These are phyloP conservation scores for Huntiella decipiens DNA, from an alignment of 2,329 filamentous ascomycete genomes.

Conservation along the genomic window DNA sequence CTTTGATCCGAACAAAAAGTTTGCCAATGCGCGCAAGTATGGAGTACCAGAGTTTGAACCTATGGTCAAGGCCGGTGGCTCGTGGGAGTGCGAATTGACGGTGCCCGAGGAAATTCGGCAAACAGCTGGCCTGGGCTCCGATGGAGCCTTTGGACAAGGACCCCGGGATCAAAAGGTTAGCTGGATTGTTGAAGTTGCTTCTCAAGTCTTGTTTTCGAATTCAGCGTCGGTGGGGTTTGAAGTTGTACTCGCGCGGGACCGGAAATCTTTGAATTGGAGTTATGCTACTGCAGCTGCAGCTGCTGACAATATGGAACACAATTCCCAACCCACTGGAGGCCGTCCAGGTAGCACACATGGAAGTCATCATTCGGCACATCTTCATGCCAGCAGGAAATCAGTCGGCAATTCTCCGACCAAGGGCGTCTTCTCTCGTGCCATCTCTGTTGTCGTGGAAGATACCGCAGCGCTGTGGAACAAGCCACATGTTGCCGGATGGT, in stretches of 20 bases:
- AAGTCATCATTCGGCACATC: constrained; percentile 40
- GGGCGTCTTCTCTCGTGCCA: constrained; percentile 69
- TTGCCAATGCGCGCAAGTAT: constrained; percentile 47
- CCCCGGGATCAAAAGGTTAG: constrained; percentile 39
- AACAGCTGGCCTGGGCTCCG: constrained; percentile 31
- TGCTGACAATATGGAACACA: constrained; percentile 16
- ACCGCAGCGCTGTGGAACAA: constrained; percentile 83
- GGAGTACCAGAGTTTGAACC: constrained; percentile 85
- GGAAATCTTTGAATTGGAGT: constrained; percentile 56
- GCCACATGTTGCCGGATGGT: constrained; percentile 56
- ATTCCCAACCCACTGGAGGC: background rate
- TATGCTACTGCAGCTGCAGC: constrained; percentile 23
- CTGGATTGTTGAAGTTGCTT: constrained; percentile 83
- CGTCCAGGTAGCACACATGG: constrained; percentile 14
- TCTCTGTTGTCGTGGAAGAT: constrained; percentile 66
- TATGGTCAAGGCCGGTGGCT: constrained; percentile 83
- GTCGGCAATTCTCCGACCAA: constrained; percentile 19
- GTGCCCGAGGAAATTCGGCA: constrained; percentile 64
- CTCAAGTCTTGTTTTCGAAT: constrained; percentile 83
- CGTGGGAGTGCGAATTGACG: constrained; percentile 61
- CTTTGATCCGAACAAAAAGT: constrained; percentile 68
- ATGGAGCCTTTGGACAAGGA: constrained; percentile 27
- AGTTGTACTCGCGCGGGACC: constrained; percentile 65
- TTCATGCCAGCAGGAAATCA: constrained; percentile 25
- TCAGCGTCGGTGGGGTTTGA: constrained; percentile 81